Percentiles rank a stretch among this genome's conserved stretches.
These are phyloP conservation scores for Hypoxylon lenormandii DNA, from an alignment of 495 filamentous ascomycete species.

Conservation along the genomic window DNA sequence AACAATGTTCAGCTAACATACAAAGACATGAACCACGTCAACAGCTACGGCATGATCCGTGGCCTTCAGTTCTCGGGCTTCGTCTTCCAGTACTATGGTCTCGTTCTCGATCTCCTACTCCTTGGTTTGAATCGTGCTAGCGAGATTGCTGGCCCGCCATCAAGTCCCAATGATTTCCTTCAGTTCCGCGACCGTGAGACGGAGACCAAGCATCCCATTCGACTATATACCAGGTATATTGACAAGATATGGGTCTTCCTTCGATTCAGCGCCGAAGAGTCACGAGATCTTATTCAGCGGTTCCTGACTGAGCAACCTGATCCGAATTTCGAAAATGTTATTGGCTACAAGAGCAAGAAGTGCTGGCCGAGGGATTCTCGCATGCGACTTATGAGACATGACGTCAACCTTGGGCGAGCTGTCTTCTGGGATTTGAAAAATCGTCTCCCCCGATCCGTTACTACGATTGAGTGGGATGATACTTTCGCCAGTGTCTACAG, in stretches of 20 bases:
- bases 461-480: conserved; percentile 99
- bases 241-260: conserved; percentile 99
- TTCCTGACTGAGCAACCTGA: conserved; percentile 99
- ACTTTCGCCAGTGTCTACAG: conserved; percentile 99
- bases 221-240: conserved; percentile 96
- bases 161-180: conserved; percentile 96
- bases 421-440: conserved; percentile 99
- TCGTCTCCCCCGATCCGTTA: conserved; percentile 89
- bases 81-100: conserved; percentile 98
- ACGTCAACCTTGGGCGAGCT: conserved; percentile 96
- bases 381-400: conserved; percentile 98
- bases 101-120: conserved; percentile 93
- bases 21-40: conserved; percentile 99
- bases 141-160: conserved; percentile 96
- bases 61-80: conserved; percentile 98
- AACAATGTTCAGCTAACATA: conserved; percentile 99
- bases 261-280: conserved; percentile 91
- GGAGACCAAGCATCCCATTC: conserved; percentile 92
- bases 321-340: conserved; percentile 99
- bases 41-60: conserved; percentile 97
- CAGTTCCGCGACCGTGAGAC: conserved; percentile 93
- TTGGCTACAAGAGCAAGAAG: conserved; percentile 99
- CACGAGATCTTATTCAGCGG: conserved; percentile 93
- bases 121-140: conserved; percentile 93
- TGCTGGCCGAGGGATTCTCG: conserved; percentile 98